A percentile compares a stretch with the other conserved stretches of the same genome.
Conservation (phyloP, 2,329 filamentous ascomycete species). For the Sclerotinia glacialis region DNA sequence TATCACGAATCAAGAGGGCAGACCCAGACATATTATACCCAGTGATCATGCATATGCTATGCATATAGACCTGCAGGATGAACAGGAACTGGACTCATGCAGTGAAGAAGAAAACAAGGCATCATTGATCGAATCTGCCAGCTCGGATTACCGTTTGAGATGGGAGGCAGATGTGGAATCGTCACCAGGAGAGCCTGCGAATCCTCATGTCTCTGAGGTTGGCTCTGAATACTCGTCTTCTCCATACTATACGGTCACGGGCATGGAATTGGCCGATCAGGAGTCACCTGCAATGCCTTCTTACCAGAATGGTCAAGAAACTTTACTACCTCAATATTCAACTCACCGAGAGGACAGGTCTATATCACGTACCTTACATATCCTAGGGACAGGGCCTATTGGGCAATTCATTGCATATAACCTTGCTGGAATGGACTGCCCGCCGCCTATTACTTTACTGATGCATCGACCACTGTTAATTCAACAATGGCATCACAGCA, state of each 20-base stretch:
- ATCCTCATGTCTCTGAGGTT: background rate
- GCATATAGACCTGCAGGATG: background rate
- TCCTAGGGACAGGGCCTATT: constrained; percentile 62
- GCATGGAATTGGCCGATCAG: background rate
- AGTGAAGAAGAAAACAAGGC: background rate
- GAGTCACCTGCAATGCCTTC: background rate
- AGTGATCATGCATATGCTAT: background rate
- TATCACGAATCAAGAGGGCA: background rate
- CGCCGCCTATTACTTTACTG: constrained; percentile 63
- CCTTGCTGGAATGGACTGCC: constrained; percentile 53
- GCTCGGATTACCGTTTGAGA: background rate
- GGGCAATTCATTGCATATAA: constrained; percentile 66
- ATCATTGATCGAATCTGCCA: background rate
- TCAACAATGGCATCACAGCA: constrained; percentile 47
- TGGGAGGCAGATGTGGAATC: background rate
- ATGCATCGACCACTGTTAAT: constrained; percentile 50
- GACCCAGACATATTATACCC: background rate
- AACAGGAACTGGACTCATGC: background rate
- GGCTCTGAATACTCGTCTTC: background rate
- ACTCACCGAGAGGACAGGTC: background rate
- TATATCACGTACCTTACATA: constrained; percentile 49
- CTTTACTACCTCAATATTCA: background rate
- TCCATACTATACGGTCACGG: background rate
- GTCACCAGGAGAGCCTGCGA: background rate
- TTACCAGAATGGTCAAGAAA: background rate